Conservation (phyloP, 352 stramenopile species). For the Hyaloperonospora arabidopsidis region DNA sequence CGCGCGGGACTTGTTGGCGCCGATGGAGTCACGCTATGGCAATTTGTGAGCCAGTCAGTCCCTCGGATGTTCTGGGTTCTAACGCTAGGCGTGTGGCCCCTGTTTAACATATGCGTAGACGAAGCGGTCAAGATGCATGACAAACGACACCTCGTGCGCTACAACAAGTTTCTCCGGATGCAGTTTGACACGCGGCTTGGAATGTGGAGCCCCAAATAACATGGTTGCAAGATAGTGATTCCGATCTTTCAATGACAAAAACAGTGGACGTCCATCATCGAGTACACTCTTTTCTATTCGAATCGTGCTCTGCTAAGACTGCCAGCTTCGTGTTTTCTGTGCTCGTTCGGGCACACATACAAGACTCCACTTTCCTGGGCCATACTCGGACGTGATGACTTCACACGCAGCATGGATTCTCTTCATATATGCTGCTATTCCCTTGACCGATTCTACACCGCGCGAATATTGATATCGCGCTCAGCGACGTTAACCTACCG, state of each 20-base stretch:
- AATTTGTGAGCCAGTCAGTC: constrained; percentile 42
- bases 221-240: neutral
- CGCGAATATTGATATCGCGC: too few species aligned
- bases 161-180: constrained; percentile 84
- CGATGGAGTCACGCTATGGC: constrained; percentile 44
- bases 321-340: too few species aligned
- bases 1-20: constrained; percentile 38
- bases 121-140: constrained; percentile 73
- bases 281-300: too few species aligned
- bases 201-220: constrained; percentile 85
- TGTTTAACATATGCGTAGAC: constrained; percentile 50
- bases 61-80: constrained; percentile 55
- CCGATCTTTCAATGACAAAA: neutral
- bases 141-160: constrained; percentile 59
- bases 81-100: constrained; percentile 46
- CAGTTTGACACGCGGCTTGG: constrained; percentile 82
- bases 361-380: too few species aligned
- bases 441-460: too few species aligned
- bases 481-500: too few species aligned
- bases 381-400: too few species aligned
- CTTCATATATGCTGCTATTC: too few species aligned
- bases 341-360: too few species aligned
- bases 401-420: too few species aligned
- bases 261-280: neutral
- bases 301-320: too few species aligned